Evolutionary conservation across 305 asterid species (phyloP), one percentile per base, ranked within the genome.

Genomic region (Rubia balearica): DNA sequence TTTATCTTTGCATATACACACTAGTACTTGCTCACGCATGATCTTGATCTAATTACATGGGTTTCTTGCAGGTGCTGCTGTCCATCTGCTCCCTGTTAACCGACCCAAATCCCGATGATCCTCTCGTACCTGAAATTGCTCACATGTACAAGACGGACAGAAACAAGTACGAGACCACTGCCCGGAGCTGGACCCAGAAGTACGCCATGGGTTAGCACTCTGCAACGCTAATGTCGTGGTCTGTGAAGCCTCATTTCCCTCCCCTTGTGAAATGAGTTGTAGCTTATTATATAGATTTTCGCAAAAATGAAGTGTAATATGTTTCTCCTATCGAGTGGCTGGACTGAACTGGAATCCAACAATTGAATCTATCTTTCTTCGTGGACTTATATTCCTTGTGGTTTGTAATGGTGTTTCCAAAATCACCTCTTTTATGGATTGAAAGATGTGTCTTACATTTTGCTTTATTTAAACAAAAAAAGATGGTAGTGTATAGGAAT

Each of bases 171-270:
- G 84, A 80, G 70, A 73, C 81, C 21, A 80, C 84, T 59, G 84
- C 84, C 71, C 73, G 81, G 63, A 77, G 81, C 84, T 80, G 84
- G 84, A 80, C 84, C 73, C 81, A 80, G 61, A 80, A 80, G 74
- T 78, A 78, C 17, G 76, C 80, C 43, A 78, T 81, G 82, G 83
- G 82, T 53, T 81, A 76, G 76, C 59, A 19, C 46, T 33, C 69
- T 70, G 68, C 45, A 53, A 69, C 17, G 73, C 55, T 33, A 48
- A 48, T 48, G 55, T 13, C 7, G n/a, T 13, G 38, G 38, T 33
- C 38, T 33, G 38, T 45, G 1, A 14, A 48, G 55, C 49, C 61
- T 65, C 78, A 61, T 51, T 57, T 74, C 73, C 65, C 71, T 76
- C 41, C 74, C 60, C 27, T 71, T 38, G 62, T 71, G 74, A 61